These are phyloP conservation scores for Salix brachista DNA, from an alignment of 345 rosid species.

Conservation along the genomic window DNA sequence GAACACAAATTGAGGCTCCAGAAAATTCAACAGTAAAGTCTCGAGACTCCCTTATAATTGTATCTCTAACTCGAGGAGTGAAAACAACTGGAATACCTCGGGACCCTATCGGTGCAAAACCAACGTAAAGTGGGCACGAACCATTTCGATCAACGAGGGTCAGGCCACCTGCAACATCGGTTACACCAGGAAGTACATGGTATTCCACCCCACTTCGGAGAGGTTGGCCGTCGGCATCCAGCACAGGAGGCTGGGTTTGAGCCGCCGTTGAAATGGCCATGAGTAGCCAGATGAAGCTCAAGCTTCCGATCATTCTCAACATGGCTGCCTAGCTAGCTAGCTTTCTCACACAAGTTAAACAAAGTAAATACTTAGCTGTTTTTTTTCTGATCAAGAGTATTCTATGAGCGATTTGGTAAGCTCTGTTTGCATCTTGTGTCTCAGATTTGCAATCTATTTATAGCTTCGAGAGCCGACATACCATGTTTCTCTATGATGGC, in stretches of 20 bases:
- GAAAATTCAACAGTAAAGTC: slow-evolving; percentile 8
- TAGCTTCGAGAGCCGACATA: not conserved
- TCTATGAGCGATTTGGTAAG: not conserved
- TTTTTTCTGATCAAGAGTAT: not conserved
- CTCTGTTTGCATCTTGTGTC: not conserved
- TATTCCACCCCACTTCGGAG: slow-evolving; percentile 2
- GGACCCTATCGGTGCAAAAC: not conserved
- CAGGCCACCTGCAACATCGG: slow-evolving; percentile 13
- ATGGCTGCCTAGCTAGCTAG: not conserved
- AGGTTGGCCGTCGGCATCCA: slow-evolving; percentile 2
- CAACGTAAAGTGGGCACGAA: slow-evolving; percentile 7
- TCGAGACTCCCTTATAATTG: slow-evolving; percentile 2
- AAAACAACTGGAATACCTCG: not conserved
- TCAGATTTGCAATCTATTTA: not conserved
- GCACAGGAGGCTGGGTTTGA: slow-evolving; percentile 5
- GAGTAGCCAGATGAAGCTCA: not conserved
- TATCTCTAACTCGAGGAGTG: not conserved
- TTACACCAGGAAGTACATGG: slow-evolving; percentile 13
- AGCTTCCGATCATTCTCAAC: not conserved
- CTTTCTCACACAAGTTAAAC: not conserved
- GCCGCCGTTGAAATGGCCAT: not conserved
- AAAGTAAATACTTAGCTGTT: not conserved
- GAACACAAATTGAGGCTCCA: not conserved
- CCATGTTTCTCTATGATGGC: not conserved
- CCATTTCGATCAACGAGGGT: not conserved